Conservation (phyloP, 176 grass and related monocot genomes). For the Miscanthus lutarioriparius region DNA sequence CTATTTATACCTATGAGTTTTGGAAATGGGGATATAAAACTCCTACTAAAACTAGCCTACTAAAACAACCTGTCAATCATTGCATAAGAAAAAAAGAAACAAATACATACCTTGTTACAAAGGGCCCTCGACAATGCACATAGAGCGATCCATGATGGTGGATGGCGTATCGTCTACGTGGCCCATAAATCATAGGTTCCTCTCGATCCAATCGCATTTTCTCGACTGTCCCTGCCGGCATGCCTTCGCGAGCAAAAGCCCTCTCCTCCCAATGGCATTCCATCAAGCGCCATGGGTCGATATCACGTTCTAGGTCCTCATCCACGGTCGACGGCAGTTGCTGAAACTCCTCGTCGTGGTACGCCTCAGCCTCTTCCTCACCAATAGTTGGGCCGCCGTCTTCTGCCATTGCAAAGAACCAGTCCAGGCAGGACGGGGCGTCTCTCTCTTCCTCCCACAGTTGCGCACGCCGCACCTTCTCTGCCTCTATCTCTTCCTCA, state of each 20-base stretch:
- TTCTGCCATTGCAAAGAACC: no score
- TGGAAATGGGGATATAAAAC: no score
- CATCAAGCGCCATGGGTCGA: neutral
- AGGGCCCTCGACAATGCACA: neutral
- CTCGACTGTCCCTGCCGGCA: no score
- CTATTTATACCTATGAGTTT: no score
- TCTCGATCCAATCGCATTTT: no score
- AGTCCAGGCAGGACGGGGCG: no score
- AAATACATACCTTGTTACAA: neutral
- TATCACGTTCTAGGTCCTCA: neutral
- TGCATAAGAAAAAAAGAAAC: no score
- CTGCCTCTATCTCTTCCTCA: neutral
- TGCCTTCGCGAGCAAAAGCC: no score
- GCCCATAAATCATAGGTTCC: neutral
- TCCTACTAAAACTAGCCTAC: no score
- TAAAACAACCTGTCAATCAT: no score
- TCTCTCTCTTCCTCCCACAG: no score
- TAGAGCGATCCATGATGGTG: neutral
- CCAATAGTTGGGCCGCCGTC: neutral
- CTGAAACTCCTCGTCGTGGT: neutral
- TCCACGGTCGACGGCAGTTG: neutral
- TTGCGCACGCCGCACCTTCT: no score
- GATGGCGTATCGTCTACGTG: neutral
- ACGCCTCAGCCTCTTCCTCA: neutral
- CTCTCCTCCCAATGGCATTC: neutral